A percentile compares a stretch with the other conserved stretches of the same genome.
These are phyloP conservation scores for Heterobasidion occidentale DNA, from an alignment of 1,284 basidiomycete species.

Conservation along the genomic window DNA sequence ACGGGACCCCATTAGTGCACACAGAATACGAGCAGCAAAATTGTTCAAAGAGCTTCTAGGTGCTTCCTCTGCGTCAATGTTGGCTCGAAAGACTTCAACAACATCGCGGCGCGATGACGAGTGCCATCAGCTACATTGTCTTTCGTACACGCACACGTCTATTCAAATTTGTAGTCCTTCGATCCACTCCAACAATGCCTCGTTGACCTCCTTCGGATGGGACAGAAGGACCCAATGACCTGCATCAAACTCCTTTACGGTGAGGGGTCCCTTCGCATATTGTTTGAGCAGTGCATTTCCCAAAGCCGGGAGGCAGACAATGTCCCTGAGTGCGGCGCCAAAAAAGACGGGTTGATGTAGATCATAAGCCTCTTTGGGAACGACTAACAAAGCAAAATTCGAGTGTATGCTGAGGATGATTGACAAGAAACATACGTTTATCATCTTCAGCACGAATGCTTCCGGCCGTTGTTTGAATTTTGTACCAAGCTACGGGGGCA, in stretches of 20 bases:
- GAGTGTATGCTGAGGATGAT: neutral
- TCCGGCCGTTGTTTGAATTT: too few species aligned
- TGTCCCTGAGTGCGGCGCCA: constrained; percentile 15
- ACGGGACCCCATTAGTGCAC: too few species aligned
- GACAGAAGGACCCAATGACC: constrained; percentile 24
- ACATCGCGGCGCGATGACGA: too few species aligned
- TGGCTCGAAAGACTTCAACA: too few species aligned
- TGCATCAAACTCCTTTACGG: constrained; percentile 20
- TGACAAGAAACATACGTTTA: neutral
- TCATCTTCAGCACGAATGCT: too few species aligned
- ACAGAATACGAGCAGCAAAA: too few species aligned
- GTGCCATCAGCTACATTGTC: too few species aligned
- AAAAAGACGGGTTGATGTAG: constrained; percentile 16
- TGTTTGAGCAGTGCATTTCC: constrained; percentile 10
- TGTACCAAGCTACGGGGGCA: too few species aligned
- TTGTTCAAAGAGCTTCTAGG: too few species aligned
- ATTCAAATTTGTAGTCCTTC: neutral
- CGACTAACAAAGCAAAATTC: constrained; percentile 2
- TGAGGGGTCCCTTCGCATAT: constrained; percentile 11
- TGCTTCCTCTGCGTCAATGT: too few species aligned
- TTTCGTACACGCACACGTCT: too few species aligned
- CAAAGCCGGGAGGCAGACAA: constrained; percentile 13
- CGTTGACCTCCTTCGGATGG: constrained; percentile 18
- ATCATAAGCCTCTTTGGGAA: constrained; percentile 9
- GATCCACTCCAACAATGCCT: constrained; percentile 16